Evolutionary conservation across 2,329 filamentous ascomycete genomes (phyloP), one percentile per base, ranked within the genome.

Genomic region (Calonectria hongkongensis): DNA sequence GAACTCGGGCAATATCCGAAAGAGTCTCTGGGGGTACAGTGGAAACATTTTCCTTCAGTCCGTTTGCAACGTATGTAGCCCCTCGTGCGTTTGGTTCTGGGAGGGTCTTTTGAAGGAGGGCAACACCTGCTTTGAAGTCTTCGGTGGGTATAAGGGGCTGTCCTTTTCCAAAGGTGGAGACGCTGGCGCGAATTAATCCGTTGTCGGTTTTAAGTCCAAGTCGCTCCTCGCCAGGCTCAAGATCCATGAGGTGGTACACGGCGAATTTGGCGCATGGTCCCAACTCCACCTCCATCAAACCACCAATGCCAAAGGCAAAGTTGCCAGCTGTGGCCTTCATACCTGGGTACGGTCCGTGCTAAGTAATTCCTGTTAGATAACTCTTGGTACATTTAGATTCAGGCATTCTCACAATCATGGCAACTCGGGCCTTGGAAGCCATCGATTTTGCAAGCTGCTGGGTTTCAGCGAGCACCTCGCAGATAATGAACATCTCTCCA

Each of bases 311-410:
- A 5, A 81, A 81, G 0, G 85, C 87, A 51, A 90, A 86, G 71
- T 90, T 90, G 0, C 89, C 89, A 0, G 85, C 83, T 0, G 88
- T 90, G 0, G 88, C 88, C n/a, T 87, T 86, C 75, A 90, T 88
- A 0, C 85, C 85, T 0, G 83, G 80, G 67, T 90, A 90, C 0
- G 86, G 83, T 0, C 81, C 85, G 73, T 91, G 89, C 77, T 79
- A 2, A 8, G 0, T 4, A 1, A 1, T 4, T 25, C 73, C 27
- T 74, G 66, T 2, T 0, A 39, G 30, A 16, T 4, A 13, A 2
- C 2, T 10, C 0, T 5, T 7, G 1, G 1, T 5, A 12, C 0
- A 0, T 0, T 48, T 25, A 25, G 1, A 2, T 3, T 1, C 21
- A 3, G 33, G 15, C 27, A 41, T 21, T 56, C 77, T 56, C 27